Evolutionary conservation across 305 asterid genomes (phyloP), one percentile per base, ranked within the genome.

Genomic region (Fraxinus floribunda): DNA sequence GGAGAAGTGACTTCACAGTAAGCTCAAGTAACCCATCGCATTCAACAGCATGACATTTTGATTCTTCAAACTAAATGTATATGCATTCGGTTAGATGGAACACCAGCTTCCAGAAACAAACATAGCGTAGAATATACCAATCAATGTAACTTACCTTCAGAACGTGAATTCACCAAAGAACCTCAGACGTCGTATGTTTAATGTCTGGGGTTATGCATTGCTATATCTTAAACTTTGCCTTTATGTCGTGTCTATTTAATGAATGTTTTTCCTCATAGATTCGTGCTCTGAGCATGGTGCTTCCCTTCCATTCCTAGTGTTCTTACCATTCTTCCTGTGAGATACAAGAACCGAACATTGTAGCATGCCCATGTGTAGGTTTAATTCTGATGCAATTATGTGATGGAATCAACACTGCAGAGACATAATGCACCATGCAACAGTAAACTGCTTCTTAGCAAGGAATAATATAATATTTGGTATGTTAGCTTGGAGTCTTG

Each of bases 11-110:
- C 80, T 79, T 41, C 62, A 68, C 41, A 15, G 57, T 36, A 30
- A 32, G 82, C 78, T 82, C 60, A 49, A 71, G 83, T 36, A 39
- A 73, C 18, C 52, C 39, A 72, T 71, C 49, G 80, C 75, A 84
- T 73, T 72, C 74, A 78, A 78, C 73, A 9, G 80, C 81, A 22
- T 7, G 77, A 68, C 39, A 77, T 38, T 78, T 79, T 72, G 77
- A 44, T 71, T 77, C 46, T 15, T 55, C 72, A 2, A 62, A 30
- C 38, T 22, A 29, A 71, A 79, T 73, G 66, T 20, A 30, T 66
- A 77, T 11, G 66, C 64, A 79, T 78, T 49, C 68, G 64, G 49
- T 78, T 60, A 34, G 60, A 79, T 64, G 49, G 55, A 64, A 55
- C 0, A 11, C 46, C 20, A 78, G 44, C 79, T 41, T 29, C 78